Percentiles rank a stretch among this genome's conserved stretches.
Conservation (phyloP, 2,329 filamentous ascomycete species). For the Aquanectria penicillioides region DNA sequence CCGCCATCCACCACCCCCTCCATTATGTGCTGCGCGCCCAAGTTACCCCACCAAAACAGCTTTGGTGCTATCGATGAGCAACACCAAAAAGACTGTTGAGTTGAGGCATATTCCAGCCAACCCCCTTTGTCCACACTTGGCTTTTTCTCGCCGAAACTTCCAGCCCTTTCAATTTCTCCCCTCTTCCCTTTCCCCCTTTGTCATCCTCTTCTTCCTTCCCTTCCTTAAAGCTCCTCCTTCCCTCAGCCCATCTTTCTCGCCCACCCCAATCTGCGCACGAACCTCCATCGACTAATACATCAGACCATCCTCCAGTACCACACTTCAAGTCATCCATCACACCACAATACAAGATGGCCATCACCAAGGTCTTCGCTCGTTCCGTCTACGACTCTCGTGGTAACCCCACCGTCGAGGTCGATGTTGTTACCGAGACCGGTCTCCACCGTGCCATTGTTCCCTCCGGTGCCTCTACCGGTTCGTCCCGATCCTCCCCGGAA, state of each 20-base stretch:
- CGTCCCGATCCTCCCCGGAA: conserved; percentile 49
- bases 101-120: conserved; percentile 42
- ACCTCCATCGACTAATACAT: conserved; percentile 33
- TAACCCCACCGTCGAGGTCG: conserved; percentile 99
- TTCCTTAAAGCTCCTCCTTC: conserved; percentile 16
- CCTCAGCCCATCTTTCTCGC: conserved; percentile 21
- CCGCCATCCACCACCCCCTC: conserved; percentile 21
- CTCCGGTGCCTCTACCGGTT: conserved; percentile 94
- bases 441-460: conserved; percentile 98
- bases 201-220: conserved; percentile 23
- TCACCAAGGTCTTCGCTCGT: conserved; percentile 90
- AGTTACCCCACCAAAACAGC: conserved; percentile 40
- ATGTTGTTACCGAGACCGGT: conserved; percentile 94
- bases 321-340: conserved; percentile 27
- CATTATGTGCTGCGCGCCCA: conserved; percentile 31
- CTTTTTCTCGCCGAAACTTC: conserved; percentile 30
- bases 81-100: conserved; percentile 33
- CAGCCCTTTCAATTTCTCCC: conserved; percentile 23
- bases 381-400: conserved; percentile 98
- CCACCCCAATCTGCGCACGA: conserved; percentile 25
- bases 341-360: conserved; percentile 75
- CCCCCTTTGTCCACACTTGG: conserved; percentile 27
- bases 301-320: conserved; percentile 31
- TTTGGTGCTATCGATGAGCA: conserved; percentile 39
- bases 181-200: conserved; percentile 14